Percentiles rank a stretch among this genome's conserved stretches.
phyloP scores from a whole-genome alignment of 495 filamentous ascomycete genomes.

The Peziza echinospora region DNA sequence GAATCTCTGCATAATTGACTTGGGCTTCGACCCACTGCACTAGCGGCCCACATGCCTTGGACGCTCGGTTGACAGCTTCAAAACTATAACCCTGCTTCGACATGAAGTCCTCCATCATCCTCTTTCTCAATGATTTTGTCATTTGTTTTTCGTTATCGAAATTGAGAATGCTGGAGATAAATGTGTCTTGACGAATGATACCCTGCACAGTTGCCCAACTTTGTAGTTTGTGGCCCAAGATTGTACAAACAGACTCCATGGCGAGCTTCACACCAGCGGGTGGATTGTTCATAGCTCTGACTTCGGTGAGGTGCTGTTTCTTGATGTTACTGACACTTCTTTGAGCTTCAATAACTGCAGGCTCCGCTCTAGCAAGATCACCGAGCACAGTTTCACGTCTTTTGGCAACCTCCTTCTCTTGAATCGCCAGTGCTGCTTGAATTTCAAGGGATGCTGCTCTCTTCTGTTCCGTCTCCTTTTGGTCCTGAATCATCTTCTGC shows the following conservation, averaged over 20 bases:
- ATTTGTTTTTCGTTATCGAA: constrained; percentile 94
- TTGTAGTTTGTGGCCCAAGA: constrained; percentile 73
- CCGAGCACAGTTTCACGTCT: constrained; percentile 66
- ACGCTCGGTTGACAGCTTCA: constrained; percentile 83
- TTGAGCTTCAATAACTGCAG: constrained; percentile 78
- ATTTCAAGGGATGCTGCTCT: constrained; percentile 73
- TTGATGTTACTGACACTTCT: constrained; percentile 96
- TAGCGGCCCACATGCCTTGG: constrained; percentile 87
- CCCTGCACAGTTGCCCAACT: constrained; percentile 80
- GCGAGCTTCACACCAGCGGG: constrained; percentile 77
- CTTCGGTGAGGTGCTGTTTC: constrained; percentile 86
- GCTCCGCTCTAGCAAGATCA: constrained; percentile 80
- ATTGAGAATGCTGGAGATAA: constrained; percentile 92
- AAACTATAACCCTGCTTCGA: constrained; percentile 87
- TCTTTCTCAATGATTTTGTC: constrained; percentile 56
- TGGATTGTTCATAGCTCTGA: constrained; percentile 84
- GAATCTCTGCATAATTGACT: constrained; percentile 89
- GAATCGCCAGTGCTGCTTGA: constrained; percentile 63
- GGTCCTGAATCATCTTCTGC: constrained; percentile 88
- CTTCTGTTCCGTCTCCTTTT: constrained; percentile 83
- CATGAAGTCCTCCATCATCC: constrained; percentile 84
- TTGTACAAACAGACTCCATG: constrained; percentile 80
- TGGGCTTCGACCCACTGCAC: constrained; percentile 97
- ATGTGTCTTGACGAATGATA: constrained; percentile 76
- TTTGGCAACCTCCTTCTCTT: constrained; percentile 68